These are phyloP conservation scores for Penicillium italicum DNA, from an alignment of 2,329 filamentous ascomycete genomes.

Conservation along the genomic window DNA sequence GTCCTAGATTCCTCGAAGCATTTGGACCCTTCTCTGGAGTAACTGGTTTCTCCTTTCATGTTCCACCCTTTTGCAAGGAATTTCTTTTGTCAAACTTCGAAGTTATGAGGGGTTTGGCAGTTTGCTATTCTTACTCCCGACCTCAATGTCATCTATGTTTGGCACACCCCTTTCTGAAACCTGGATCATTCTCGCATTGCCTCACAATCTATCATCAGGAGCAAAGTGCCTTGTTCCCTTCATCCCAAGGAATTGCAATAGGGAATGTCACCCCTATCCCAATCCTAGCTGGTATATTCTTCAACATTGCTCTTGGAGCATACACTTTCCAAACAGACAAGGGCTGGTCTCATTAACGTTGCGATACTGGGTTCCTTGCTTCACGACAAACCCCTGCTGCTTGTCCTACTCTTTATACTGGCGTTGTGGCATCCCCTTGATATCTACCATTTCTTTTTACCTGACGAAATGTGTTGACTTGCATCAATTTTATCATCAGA, in stretches of 20 bases:
- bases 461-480: not conserved
- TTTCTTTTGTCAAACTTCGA: not conserved
- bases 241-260: not conserved
- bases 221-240: not conserved
- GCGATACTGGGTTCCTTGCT: constrained; percentile 14
- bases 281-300: not conserved
- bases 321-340: not conserved
- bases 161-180: constrained; percentile 7
- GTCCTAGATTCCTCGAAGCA: constrained; percentile 12
- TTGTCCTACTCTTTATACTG: constrained; percentile 18
- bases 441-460: constrained; percentile 18
- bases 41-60: constrained; percentile 4
- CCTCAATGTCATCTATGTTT: not conserved
- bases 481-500: not conserved
- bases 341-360: constrained; percentile 10
- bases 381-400: constrained; percentile 11
- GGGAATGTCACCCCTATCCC: not conserved
- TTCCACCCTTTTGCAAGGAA: constrained; percentile 7
- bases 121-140: constrained; percentile 2
- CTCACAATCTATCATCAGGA: not conserved
- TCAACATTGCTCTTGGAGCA: not conserved
- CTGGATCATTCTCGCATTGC: constrained; percentile 5
- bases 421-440: constrained; percentile 20
- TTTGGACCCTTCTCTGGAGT: constrained; percentile 4
- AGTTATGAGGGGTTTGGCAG: not conserved